These are phyloP conservation scores for Hymenoscyphus scutula DNA, from an alignment of 2,329 filamentous ascomycete genomes.

Conservation along the genomic window DNA sequence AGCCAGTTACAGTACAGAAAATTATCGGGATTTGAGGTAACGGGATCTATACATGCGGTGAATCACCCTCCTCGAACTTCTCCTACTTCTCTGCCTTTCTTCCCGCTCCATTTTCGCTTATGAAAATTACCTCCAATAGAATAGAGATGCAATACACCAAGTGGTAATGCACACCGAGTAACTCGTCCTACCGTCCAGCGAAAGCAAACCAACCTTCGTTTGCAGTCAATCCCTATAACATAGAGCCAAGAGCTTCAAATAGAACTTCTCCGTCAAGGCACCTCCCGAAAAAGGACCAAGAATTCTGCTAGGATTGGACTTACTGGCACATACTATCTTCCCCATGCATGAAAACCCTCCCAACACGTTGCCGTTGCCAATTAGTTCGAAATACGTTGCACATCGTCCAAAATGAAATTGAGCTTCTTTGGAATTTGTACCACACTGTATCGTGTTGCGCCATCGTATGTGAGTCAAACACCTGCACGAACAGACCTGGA, in stretches of 20 bases:
- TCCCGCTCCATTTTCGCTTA: no score
- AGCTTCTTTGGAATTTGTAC: neutral
- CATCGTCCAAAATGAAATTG: no score
- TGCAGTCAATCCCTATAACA: neutral
- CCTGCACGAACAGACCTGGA: neutral
- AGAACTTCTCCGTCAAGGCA: neutral
- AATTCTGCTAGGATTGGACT: neutral
- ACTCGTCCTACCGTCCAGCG: no score
- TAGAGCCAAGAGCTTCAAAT: neutral
- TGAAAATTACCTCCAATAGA: no score
- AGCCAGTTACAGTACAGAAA: neutral
- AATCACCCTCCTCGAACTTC: neutral
- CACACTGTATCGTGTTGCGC: neutral
- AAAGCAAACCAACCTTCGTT: neutral
- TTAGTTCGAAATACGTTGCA: neutral
- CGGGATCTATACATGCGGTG: neutral
- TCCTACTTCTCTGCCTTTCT: no score
- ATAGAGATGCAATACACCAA: no score
- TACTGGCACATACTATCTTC: neutral
- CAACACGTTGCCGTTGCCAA: neutral
- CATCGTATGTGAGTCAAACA: neutral
- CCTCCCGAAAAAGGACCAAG: neutral
- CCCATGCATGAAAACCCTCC: neutral
- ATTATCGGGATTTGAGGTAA: neutral
- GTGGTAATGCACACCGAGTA: no score